Evolutionary conservation across 2,329 filamentous ascomycete genomes (phyloP), one percentile per base, ranked within the genome.

Genomic region (Aspergillus sp.): DNA sequence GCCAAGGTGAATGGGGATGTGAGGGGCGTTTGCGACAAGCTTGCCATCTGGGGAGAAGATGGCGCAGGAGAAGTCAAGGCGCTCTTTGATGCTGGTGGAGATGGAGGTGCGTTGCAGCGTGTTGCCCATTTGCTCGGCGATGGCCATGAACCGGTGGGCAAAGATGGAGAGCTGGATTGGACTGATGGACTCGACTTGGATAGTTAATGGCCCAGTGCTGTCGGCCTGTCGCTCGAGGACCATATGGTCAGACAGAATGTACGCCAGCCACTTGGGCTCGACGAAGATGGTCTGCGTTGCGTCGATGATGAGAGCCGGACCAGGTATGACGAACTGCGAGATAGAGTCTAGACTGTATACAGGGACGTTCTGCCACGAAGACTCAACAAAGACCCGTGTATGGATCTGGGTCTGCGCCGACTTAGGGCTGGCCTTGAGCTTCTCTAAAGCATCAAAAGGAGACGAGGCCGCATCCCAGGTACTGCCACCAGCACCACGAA

Each of bases 161-260:
- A 84, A 84, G 44, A 85, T 79, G 12, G 78, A 82, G 2, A 85
- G 75, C 33, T 80, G 73, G 41, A 84, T 82, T 0, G 82, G 82
- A 58, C 81, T 4, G 67, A 65, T 3, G 64, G 55, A 3, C 55
- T 37, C 14, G 6, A 58, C 57, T n/a, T 63, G 65, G 2, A 60
- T 56, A 19, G 61, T 21, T 14, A 61, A 58, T 59, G 70, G 82
- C 9, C 9, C 27, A 31, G 8, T 31, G 9, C 2, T 31, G 23
- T 24, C 23, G 27, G 27, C 9, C 27, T 31, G 27, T 31, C 9
- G 27, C 27, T 96, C 91, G 68, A 97, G 93, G 6, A 97, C 83
- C 6, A 97, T 90, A 67, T 96, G 93, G 0, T 91, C 96, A 60
- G 91, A 83, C 17, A 96, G 86, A 35, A 96, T 81, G 23, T 93